Conservation (phyloP, 148 eudicot genomes). For the Tetragonia tetragonoides region DNA sequence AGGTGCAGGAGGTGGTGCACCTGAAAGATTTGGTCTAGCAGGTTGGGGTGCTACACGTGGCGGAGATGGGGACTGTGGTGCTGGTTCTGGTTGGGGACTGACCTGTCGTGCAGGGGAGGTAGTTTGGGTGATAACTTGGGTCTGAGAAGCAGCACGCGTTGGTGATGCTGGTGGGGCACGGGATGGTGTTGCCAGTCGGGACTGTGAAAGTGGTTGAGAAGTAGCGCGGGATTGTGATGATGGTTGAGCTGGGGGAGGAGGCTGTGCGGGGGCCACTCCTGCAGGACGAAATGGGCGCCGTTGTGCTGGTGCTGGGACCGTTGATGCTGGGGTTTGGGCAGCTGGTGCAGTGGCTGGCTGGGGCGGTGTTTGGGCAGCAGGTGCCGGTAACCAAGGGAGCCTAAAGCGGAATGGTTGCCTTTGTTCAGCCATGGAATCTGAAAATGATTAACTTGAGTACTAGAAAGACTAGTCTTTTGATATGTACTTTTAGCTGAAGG, state of each 20-base stretch:
- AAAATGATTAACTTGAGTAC: not conserved
- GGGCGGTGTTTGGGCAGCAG: constrained; percentile 20
- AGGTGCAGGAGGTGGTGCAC: constrained; percentile 19
- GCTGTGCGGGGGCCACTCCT: constrained; percentile 31
- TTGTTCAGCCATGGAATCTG: constrained; percentile 40
- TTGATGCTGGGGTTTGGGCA: constrained; percentile 18
- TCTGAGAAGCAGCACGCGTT: constrained; percentile 22
- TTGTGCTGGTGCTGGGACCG: constrained; percentile 20
- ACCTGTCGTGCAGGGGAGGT: constrained; percentile 21
- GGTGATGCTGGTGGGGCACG: constrained; percentile 16
- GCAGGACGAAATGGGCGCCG: constrained; percentile 39
- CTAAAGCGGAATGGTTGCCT: constrained; percentile 49
- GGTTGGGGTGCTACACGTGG: constrained; percentile 14
- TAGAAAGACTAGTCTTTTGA: not conserved
- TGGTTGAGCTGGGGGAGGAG: constrained; percentile 22
- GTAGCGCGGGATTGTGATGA: constrained; percentile 8
- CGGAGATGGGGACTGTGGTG: constrained; percentile 26
- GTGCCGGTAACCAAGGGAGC: constrained; percentile 42
- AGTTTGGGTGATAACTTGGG: constrained; percentile 9
- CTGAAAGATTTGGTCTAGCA: constrained; percentile 9
- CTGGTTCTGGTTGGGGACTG: constrained; percentile 16
- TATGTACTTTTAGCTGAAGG: not conserved
- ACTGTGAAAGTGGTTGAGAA: constrained; percentile 16
- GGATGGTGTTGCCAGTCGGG: constrained; percentile 7
- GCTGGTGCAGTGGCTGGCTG: constrained; percentile 18